Base-by-base conservation (phyloP, 2,329 filamentous ascomycete species). In the Diaporthe citriasiana region DNA sequence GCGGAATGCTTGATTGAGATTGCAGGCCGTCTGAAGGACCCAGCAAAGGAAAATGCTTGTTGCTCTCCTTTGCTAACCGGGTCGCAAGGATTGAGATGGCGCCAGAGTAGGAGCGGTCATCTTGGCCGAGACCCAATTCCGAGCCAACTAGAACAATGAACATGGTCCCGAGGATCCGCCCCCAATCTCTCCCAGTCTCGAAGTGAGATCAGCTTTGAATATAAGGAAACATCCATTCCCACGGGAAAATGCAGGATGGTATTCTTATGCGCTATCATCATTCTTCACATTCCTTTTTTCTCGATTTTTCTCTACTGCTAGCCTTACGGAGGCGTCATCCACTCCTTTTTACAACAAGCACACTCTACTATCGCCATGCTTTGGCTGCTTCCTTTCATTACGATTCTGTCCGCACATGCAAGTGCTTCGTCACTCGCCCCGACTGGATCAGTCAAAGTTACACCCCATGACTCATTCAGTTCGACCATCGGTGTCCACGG, bases 401-500 rank as follows among this genome's bases (percentile, higher is more conserved):
- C n/a, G 22, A 50, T 50, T 13, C 45, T 63, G 9, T 51, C 59
- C 27, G 25, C 51, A 27, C 40, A 19, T 15, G 35, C 22, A 13
- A 19, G 22, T 10, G 69, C 45, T 9, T n/a, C 50, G 27, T 33
- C 70, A 1, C 45, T 45, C 15, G 7, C 42, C 10, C 4, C 53
- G 15, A 47, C 50, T 15, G 74, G 74, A 35, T 77, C 77, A 50
- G 79, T 83, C 63, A 82, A 79, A 77, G 82, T 86, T 74, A 91
- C 89, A 7, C 89, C 89, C 42, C 89, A 91, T 79, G 87, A 87
- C 76, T 81, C 83, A 77, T 91, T 86, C 83, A 89, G 87, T 2
- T 89, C 87, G 22, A 89, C 88, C 5, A 81, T 90, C 75, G 89
- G 89, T 60, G 89, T 90, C 5, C 82, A 90, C 9, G 89, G 89